Conservation (phyloP, 495 filamentous ascomycete species). For the Neurospora sp. region DNA sequence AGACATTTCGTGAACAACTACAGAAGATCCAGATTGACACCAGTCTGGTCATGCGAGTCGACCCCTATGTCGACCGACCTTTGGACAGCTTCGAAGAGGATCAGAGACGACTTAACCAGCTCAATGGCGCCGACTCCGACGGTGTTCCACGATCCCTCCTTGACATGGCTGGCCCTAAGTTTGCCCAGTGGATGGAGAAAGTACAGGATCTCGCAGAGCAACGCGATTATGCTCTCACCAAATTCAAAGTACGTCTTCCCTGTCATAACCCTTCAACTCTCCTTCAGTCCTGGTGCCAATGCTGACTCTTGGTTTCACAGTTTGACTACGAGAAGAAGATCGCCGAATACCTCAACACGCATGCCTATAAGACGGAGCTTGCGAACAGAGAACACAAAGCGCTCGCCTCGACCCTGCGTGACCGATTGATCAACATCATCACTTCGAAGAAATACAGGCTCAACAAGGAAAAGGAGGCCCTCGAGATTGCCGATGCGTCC, state of each 20-base stretch:
- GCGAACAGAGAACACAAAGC: constrained; percentile 73
- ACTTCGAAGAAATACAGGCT: constrained; percentile 64
- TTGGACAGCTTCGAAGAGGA: constrained; percentile 64
- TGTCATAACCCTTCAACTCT: background rate
- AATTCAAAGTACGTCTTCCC: constrained; percentile 53
- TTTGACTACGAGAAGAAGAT: constrained; percentile 45
- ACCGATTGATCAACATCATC: constrained; percentile 71
- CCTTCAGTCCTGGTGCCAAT: background rate
- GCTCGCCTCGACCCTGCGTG: constrained; percentile 67
- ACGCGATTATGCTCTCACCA: constrained; percentile 66
- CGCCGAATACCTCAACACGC: constrained; percentile 39
- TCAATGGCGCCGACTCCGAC: constrained; percentile 41
- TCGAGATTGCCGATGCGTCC: constrained; percentile 81
- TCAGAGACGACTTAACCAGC: constrained; percentile 49
- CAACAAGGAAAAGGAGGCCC: constrained; percentile 73
- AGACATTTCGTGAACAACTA: constrained; percentile 79
- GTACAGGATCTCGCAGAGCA: constrained; percentile 78
- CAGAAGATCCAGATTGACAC: constrained; percentile 84
- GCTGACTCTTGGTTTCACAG: constrained; percentile 23
- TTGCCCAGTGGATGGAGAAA: constrained; percentile 68
- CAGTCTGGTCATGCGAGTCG: constrained; percentile 69
- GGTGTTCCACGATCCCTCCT: constrained; percentile 35
- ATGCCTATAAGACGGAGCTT: constrained; percentile 55
- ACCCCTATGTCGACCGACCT: constrained; percentile 62
- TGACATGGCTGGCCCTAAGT: constrained; percentile 66